A percentile compares a stretch with the other conserved stretches of the same genome.
phyloP scores from a whole-genome alignment of 208 protist genomes.

The Acanthamoeba polyphaga region DNA sequence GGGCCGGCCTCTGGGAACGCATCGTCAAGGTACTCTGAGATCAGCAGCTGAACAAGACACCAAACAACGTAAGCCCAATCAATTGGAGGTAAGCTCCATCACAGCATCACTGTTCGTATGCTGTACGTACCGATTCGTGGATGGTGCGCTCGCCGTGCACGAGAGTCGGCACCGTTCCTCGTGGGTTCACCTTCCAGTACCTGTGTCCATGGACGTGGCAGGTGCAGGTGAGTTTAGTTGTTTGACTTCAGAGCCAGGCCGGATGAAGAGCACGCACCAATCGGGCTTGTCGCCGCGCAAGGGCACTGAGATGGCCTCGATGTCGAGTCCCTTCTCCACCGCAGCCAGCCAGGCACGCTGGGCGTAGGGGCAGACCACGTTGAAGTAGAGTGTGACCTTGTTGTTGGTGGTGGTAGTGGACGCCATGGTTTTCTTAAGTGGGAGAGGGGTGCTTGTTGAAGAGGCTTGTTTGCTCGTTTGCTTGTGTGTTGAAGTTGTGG shows the following conservation, averaged over 20 bases:
- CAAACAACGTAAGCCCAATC: too few relatives aligned
- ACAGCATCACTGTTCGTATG: too few relatives aligned
- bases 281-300: slow-evolving; percentile 19
- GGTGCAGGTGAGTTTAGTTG: too few relatives aligned
- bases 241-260: too few relatives aligned
- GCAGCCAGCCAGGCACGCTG: background rate
- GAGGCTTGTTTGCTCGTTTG: too few relatives aligned
- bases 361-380: slow-evolving; percentile 27
- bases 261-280: background rate
- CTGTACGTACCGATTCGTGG: slow-evolving; percentile 1
- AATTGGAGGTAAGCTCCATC: too few relatives aligned
- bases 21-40: slow-evolving; percentile 51
- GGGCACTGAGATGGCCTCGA: background rate
- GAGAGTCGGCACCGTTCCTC: background rate
- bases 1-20: background rate
- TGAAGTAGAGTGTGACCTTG: slow-evolving; percentile 3
- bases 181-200: slow-evolving; percentile 36
- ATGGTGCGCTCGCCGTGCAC: background rate
- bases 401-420: background rate
- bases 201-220: background rate
- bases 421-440: too few relatives aligned
- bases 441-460: too few relatives aligned
- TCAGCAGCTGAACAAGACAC: background rate
- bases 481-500: too few relatives aligned
- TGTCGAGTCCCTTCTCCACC: slow-evolving; percentile 5